These are phyloP conservation scores for Anisodus acutangulus DNA, from an alignment of 257 asterid species.

Conservation along the genomic window DNA sequence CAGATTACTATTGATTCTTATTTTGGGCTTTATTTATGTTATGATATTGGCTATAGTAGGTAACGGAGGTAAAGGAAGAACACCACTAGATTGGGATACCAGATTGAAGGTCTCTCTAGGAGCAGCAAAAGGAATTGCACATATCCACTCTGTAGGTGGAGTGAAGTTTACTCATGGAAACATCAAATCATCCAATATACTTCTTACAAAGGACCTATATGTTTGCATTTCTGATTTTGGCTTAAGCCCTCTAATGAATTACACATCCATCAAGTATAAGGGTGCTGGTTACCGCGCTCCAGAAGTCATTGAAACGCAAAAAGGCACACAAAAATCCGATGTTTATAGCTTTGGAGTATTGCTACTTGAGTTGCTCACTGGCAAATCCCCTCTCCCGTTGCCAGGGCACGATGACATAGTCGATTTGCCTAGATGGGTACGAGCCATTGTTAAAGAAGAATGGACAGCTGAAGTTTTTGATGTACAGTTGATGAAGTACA, in stretches of 20 bases:
- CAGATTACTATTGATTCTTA: background rate
- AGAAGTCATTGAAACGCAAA: slow-evolving; percentile 35
- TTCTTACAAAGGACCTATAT: slow-evolving; percentile 27
- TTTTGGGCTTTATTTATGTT: background rate
- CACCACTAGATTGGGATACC: slow-evolving; percentile 38
- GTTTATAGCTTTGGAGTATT: slow-evolving; percentile 44
- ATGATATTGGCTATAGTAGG: slow-evolving; percentile 22
- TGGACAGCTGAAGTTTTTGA: slow-evolving; percentile 45
- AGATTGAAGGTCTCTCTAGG: slow-evolving; percentile 38
- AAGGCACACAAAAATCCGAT: slow-evolving; percentile 38
- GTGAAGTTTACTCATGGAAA: slow-evolving; percentile 38
- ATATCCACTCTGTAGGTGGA: slow-evolving; percentile 33
- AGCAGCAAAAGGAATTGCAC: slow-evolving; percentile 38
- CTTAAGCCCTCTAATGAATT: background rate
- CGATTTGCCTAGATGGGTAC: slow-evolving; percentile 40
- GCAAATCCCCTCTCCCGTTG: slow-evolving; percentile 34
- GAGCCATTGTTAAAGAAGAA: slow-evolving; percentile 36
- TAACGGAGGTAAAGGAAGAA: slow-evolving; percentile 17
- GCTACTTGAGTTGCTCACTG: slow-evolving; percentile 40
- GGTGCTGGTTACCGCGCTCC: slow-evolving; percentile 41
- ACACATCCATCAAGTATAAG: background rate
- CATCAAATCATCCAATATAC: slow-evolving; percentile 39
- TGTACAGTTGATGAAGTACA: slow-evolving; percentile 26
- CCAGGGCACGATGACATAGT: slow-evolving; percentile 30
- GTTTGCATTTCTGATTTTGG: slow-evolving; percentile 42